Percentiles rank a stretch among this genome's conserved stretches.
Conservation (phyloP, 73 alveolate genomes). For the Urostyla sp. region DNA sequence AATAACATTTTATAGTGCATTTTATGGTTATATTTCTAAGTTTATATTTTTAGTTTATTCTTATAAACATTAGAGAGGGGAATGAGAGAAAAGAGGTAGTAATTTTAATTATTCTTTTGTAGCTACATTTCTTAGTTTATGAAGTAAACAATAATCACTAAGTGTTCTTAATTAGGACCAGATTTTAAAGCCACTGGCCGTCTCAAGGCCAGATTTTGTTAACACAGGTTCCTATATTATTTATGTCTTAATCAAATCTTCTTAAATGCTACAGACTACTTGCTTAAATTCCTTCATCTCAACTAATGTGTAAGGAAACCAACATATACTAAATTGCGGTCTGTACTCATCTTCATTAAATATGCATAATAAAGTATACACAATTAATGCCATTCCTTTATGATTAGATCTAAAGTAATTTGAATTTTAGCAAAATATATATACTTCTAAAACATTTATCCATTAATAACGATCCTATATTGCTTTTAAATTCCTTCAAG, state of each 20-base stretch:
- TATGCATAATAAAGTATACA: slow-evolving; percentile 17
- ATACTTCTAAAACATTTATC: slow-evolving; percentile 54
- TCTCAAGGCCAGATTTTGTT: slow-evolving; percentile 51
- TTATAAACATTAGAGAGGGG: background rate
- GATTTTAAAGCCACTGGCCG: slow-evolving; percentile 60
- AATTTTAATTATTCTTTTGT: slow-evolving; percentile 9
- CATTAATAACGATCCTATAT: slow-evolving; percentile 19
- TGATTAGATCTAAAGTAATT: slow-evolving; percentile 59
- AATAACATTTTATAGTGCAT: no score
- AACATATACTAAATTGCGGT: slow-evolving; percentile 46
- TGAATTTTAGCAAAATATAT: no score
- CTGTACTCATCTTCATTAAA: slow-evolving; percentile 40
- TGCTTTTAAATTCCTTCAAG: slow-evolving; percentile 16
- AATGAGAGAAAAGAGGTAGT: slow-evolving; percentile 12
- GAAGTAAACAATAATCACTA: slow-evolving; percentile 23
- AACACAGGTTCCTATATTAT: background rate
- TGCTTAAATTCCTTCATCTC: slow-evolving; percentile 64
- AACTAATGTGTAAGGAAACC: slow-evolving; percentile 69
- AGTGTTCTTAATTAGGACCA: slow-evolving; percentile 55
- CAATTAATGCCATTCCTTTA: slow-evolving; percentile 59
- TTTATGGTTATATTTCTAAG: slow-evolving; percentile 1
- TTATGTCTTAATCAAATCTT: slow-evolving; percentile 17
- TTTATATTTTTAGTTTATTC: background rate
- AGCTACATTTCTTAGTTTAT: background rate
- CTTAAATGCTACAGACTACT: slow-evolving; percentile 13